Percentiles rank a stretch among this genome's conserved stretches.
These are phyloP conservation scores for Penstemon eatonii DNA, from an alignment of 257 asterid genomes.

Conservation along the genomic window DNA sequence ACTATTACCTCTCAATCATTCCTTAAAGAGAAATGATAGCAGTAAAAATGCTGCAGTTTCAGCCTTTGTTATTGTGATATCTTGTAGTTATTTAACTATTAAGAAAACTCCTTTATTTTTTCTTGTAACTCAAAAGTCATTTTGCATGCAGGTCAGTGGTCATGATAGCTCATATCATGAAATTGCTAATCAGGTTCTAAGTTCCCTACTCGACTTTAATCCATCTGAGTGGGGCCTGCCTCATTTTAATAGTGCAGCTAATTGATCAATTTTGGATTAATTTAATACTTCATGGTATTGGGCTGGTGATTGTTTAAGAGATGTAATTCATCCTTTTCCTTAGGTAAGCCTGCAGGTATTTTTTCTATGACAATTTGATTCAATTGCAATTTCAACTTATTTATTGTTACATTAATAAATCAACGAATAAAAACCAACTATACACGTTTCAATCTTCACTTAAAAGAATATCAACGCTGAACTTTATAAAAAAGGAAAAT, in stretches of 20 bases:
- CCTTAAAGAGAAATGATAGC: not conserved
- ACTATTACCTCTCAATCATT: not conserved
- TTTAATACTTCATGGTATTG: not conserved
- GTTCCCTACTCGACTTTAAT: slow-evolving; percentile 72
- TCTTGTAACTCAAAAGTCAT: slow-evolving; percentile 23
- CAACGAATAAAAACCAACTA: too few relatives aligned
- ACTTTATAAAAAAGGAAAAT: too few relatives aligned
- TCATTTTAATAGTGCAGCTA: slow-evolving; percentile 50
- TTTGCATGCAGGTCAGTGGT: slow-evolving; percentile 70
- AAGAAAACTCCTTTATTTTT: slow-evolving; percentile 4
- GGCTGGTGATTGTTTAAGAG: slow-evolving; percentile 17
- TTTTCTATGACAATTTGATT: too few relatives aligned
- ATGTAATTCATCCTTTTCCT: slow-evolving; percentile 6
- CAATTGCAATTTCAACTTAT: too few relatives aligned
- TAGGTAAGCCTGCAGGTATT: not conserved
- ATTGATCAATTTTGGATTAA: slow-evolving; percentile 19
- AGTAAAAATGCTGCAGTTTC: not conserved
- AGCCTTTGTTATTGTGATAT: not conserved
- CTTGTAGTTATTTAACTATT: not conserved
- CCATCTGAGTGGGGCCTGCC: slow-evolving; percentile 84
- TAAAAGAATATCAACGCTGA: too few relatives aligned
- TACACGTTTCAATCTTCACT: too few relatives aligned
- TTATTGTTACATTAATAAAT: too few relatives aligned
- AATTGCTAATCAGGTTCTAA: slow-evolving; percentile 75
- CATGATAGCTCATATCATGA: slow-evolving; percentile 66